These are phyloP conservation scores for Fusarium praegraminearum DNA, from an alignment of 2,329 filamentous ascomycete genomes.

Conservation along the genomic window DNA sequence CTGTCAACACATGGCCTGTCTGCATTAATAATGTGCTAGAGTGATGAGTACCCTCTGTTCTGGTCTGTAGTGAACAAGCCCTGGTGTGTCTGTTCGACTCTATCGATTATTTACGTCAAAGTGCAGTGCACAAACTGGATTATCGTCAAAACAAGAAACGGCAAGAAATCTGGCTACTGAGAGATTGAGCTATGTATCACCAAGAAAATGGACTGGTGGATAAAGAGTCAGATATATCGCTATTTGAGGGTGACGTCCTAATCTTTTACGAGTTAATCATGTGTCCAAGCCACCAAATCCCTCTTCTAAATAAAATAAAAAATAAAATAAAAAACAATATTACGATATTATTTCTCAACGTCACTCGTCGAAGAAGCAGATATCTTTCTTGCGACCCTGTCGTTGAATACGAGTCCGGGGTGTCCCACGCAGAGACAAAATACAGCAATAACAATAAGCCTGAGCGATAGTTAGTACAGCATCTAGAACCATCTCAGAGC, in stretches of 20 bases:
- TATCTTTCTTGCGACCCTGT: neutral
- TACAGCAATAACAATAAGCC: slow-evolving; percentile 53
- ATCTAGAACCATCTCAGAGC: fast-evolving
- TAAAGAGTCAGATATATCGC: neutral
- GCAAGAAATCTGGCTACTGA: neutral
- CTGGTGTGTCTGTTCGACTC: neutral
- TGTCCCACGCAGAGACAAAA: slow-evolving; percentile 55
- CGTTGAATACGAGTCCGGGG: slow-evolving; percentile 51
- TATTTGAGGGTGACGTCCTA: neutral
- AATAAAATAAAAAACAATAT: too few species aligned
- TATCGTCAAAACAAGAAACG: neutral
- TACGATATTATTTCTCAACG: slow-evolving; percentile 11
- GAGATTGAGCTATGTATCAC: neutral
- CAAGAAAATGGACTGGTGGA: neutral
- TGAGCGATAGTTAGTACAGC: slow-evolving; percentile 32
- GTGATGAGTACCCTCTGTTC: neutral
- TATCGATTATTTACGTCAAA: too few species aligned
- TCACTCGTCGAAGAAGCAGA: slow-evolving; percentile 14
- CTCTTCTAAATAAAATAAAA: fast-evolving
- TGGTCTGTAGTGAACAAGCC: too few species aligned
- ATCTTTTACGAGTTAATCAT: neutral
- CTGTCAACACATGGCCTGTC: neutral
- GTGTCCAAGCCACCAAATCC: neutral
- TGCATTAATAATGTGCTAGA: neutral
- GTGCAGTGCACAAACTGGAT: too few species aligned